Base-by-base conservation (phyloP, 495 filamentous ascomycete species). In the Aspergillus haitiensis region DNA sequence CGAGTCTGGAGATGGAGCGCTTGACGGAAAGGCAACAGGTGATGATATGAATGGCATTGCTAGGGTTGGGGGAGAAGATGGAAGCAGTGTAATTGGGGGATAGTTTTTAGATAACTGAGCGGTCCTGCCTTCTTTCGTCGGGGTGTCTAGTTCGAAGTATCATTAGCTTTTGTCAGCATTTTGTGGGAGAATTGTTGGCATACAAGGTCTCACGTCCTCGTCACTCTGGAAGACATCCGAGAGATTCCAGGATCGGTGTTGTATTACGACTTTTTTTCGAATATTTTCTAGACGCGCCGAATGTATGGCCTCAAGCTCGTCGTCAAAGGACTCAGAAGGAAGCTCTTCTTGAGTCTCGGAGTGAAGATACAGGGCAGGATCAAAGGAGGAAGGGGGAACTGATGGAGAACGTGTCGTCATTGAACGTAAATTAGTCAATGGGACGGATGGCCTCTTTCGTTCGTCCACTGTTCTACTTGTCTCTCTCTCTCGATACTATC, bases 1-100 rank as follows among this genome's bases (percentile, higher is more conserved):
- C 31, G 67, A 44, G 34, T 74, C 69, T 27, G 75, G 68, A 7
- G 82, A 80, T 7, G 80, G 78, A 3, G 83, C 84, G 61, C 77
- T 83, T 12, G 76, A 70, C 1, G 85, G 83, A 63, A 83, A 84
- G n/a, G 72, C 67, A 13, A 83, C 69, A 18, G 86, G 84, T 13
- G 87, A 87, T 2, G 87, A 88, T 12, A 84, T 79, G 40, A 84
- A 75, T 7, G 84, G 80, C 83, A 90, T 89, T 34, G 72, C 82
- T 7, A 59, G 21, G 7, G 64, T 46, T 5, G 75, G 75, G 7
- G 77, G 72, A 47, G 68, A 67, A 32, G 72, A 74, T 13, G 73
- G 64, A 1, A 78, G 54, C 34, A 64, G 58, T 6, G 55, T 55
- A 2, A 62, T 50, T 27, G 63, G 62, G 53, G 63, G 62, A 54